Percentiles rank a stretch among this genome's conserved stretches.
Conservation (phyloP, 2,329 filamentous ascomycete species). For the Colletotrichum zoysiae region DNA sequence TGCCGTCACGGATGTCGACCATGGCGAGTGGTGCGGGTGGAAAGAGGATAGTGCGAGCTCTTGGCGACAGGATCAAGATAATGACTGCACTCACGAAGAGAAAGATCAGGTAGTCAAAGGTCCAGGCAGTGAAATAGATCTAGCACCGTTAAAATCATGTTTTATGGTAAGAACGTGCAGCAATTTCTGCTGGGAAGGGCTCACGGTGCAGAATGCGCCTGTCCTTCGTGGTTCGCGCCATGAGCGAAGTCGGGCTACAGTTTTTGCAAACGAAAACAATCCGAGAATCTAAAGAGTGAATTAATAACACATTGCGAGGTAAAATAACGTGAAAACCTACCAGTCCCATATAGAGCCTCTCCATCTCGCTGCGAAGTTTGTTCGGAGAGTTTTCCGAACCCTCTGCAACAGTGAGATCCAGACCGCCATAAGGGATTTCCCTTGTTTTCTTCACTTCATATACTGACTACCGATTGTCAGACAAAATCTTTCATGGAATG, state of each 20-base stretch:
- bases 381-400: constrained; percentile 66
- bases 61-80: constrained; percentile 62
- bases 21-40: constrained; percentile 72
- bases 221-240: constrained; percentile 72
- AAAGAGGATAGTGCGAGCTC: constrained; percentile 55
- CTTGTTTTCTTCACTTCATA: constrained; percentile 66
- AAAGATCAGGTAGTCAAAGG: constrained; percentile 53
- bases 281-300: constrained; percentile 56
- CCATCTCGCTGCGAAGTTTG: constrained; percentile 51
- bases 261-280: constrained; percentile 66
- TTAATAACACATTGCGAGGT: background rate
- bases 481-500: fast-evolving
- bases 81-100: constrained; percentile 60
- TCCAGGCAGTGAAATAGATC: constrained; percentile 17
- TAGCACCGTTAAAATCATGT: constrained; percentile 54
- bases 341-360: constrained; percentile 74
- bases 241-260: constrained; percentile 70
- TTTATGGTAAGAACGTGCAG: background rate
- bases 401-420: constrained; percentile 72
- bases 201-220: constrained; percentile 64
- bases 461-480: constrained; percentile 53
- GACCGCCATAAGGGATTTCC: constrained; percentile 63
- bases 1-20: constrained; percentile 68
- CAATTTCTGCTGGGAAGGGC: constrained; percentile 35
- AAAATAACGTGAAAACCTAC: background rate